Percentiles rank a stretch among this genome's conserved stretches.
Evolutionary conservation across 495 filamentous ascomycete species (phyloP).

Genomic region (Penicillium bovifimosum): DNA sequence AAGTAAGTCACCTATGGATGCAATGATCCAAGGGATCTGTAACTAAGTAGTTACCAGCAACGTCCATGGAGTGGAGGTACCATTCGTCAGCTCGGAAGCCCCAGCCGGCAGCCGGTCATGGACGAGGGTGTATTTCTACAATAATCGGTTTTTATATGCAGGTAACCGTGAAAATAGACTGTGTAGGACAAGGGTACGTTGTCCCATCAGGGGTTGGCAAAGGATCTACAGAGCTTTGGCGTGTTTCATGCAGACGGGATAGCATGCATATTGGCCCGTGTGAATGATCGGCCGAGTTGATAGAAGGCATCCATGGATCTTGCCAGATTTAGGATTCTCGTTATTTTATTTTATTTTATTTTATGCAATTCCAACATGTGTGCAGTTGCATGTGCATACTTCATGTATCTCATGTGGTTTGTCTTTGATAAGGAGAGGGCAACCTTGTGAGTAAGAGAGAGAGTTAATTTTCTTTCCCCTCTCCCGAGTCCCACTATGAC

Average conservation of each 20-base stretch:
- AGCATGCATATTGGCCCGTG: constrained; percentile 22
- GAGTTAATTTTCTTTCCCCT: background rate
- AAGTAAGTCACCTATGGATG: too few species aligned
- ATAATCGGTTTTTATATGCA: constrained; percentile 4
- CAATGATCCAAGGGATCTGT: too few species aligned
- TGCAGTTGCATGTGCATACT: background rate
- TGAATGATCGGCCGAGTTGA: constrained; percentile 11
- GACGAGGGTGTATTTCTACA: background rate
- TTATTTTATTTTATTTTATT: background rate
- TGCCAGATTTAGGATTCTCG: background rate
- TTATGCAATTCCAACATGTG: background rate
- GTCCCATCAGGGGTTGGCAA: constrained; percentile 9
- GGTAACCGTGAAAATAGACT: background rate
- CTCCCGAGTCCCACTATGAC: background rate
- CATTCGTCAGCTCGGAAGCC: background rate
- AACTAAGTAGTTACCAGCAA: too few species aligned
- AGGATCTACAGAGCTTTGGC: constrained; percentile 22
- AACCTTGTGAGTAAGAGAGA: too few species aligned
- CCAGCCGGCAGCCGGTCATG: background rate
- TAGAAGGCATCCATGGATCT: background rate
- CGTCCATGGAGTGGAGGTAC: too few species aligned
- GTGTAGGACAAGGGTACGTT: background rate
- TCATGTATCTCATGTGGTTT: background rate
- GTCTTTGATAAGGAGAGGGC: background rate
- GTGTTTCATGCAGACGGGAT: constrained; percentile 23